These are phyloP conservation scores for Mycena belliarum DNA, from an alignment of 768 basidiomycete genomes.

Conservation along the genomic window DNA sequence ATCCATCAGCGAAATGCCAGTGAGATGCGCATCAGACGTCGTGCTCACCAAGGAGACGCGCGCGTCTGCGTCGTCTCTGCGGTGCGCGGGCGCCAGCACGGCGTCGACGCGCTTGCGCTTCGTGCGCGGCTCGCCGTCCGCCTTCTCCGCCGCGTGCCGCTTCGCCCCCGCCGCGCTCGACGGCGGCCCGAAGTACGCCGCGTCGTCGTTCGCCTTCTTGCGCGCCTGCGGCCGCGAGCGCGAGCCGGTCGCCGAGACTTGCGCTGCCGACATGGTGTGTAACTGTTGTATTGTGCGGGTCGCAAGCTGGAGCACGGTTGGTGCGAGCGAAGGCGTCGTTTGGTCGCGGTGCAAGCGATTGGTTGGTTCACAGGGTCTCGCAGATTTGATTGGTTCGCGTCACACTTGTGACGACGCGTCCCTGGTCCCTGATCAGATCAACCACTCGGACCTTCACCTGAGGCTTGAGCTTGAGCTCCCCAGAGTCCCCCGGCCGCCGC, in stretches of 20 bases:
- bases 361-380: too few species aligned
- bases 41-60: constrained; percentile 44
- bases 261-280: constrained; percentile 35
- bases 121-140: constrained; percentile 71
- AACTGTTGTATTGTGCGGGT: too few species aligned
- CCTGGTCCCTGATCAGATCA: too few species aligned
- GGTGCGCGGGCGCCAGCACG: constrained; percentile 23
- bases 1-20: background rate
- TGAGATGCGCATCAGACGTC: background rate
- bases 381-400: too few species aligned
- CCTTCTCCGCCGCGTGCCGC: constrained; percentile 65
- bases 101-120: constrained; percentile 63
- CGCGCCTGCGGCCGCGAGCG: constrained; percentile 65
- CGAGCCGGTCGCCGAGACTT: constrained; percentile 43
- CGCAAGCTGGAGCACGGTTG: too few species aligned
- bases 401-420: too few species aligned
- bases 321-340: too few species aligned
- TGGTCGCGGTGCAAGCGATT: too few species aligned
- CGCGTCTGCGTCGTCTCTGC: constrained; percentile 40
- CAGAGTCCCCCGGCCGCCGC: too few species aligned
- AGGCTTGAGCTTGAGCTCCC: too few species aligned
- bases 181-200: constrained; percentile 64
- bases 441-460: too few species aligned
- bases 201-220: constrained; percentile 67
- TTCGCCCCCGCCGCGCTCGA: constrained; percentile 52